A percentile compares a stretch with the other conserved stretches of the same genome.
Evolutionary conservation across 192 early-diverging fungal species (phyloP).

Genomic region (Rhizoclosmatium globosum): DNA sequence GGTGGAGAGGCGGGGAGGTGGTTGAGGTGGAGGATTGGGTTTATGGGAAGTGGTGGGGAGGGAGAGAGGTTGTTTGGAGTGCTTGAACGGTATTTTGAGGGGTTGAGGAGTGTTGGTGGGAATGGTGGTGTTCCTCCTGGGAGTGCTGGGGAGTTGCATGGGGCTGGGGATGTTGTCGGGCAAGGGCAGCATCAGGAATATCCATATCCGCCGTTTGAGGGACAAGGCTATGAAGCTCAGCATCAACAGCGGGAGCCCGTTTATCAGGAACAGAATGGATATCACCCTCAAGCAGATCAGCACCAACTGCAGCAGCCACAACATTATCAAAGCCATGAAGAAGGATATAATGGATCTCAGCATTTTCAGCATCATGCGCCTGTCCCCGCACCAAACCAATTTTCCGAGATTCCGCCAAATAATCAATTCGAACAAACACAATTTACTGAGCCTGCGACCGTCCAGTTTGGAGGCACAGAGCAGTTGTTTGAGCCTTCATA

Average conservation of each 20-base stretch:
- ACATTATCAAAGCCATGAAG: not conserved
- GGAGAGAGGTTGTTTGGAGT: too few species aligned
- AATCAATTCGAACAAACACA: not conserved
- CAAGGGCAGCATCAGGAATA: constrained; percentile 1
- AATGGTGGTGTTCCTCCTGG: too few species aligned
- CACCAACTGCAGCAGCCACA: constrained; percentile 4
- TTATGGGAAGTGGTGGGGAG: too few species aligned
- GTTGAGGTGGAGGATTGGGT: not conserved
- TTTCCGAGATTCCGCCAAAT: not conserved
- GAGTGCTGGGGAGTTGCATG: too few species aligned
- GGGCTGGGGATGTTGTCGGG: too few species aligned
- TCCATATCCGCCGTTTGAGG: not conserved
- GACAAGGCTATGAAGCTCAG: not conserved
- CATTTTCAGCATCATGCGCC: not conserved
- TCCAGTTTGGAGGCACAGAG: not conserved
- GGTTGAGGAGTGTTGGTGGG: too few species aligned
- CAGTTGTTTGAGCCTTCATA: not conserved
- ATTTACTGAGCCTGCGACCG: not conserved
- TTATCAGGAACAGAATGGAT: too few species aligned
- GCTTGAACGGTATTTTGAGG: too few species aligned
- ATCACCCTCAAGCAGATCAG: too few species aligned
- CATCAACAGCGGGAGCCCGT: too few species aligned
- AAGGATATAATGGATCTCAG: not conserved
- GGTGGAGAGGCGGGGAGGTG: not conserved
- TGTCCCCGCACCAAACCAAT: not conserved